Evolutionary conservation across 345 rosid genomes (phyloP), one percentile per base, ranked within the genome.

Genomic region (Syzygium jambos): DNA sequence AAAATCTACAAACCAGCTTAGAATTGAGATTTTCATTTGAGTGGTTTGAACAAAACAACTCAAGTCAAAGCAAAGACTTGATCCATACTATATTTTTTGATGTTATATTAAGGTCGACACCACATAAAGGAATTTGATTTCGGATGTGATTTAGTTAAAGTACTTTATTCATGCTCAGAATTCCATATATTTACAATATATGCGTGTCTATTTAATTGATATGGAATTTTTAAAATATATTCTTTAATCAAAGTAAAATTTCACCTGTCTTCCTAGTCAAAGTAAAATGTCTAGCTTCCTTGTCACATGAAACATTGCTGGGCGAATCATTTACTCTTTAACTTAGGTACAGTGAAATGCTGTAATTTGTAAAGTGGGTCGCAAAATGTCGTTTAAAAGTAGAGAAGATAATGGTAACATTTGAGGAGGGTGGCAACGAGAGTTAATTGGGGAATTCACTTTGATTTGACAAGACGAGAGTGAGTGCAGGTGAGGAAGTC

Each of bases 391-490:
- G 5, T 41, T 34, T 25, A 38, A 73, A 73, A 41, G 82, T 73
- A 19, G 49, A 10, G 14, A 11, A 19, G 82, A 38, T 19, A 38
- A 38, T 34, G 11, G 80, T 34, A 19, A 19, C 82, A 38, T 38
- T 38, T 73, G 14, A 41, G 46, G 11, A 4, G 4, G 49, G 82
- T 11, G 27, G 82, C 82, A 19, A 73, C 82, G 82, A 73, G 82
- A 49, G 82, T 38, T 38, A 38, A 73, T 73, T 73, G 82, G 49
- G 82, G 82, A 73, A 73, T 73, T 27, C 49, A 21, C 49, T 73
- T 73, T 73, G 94, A 93, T 91, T 91, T 92, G 94, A 93, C 93
- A 90, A 90, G 94, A 90, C 93, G 87, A 88, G 85, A 51, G 23
- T 78, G 13, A 82, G 85, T 56, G 91, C 93, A 92, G 92, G 94